These are phyloP conservation scores for Pholiota molesta DNA, from an alignment of 768 basidiomycete genomes.

Conservation along the genomic window DNA sequence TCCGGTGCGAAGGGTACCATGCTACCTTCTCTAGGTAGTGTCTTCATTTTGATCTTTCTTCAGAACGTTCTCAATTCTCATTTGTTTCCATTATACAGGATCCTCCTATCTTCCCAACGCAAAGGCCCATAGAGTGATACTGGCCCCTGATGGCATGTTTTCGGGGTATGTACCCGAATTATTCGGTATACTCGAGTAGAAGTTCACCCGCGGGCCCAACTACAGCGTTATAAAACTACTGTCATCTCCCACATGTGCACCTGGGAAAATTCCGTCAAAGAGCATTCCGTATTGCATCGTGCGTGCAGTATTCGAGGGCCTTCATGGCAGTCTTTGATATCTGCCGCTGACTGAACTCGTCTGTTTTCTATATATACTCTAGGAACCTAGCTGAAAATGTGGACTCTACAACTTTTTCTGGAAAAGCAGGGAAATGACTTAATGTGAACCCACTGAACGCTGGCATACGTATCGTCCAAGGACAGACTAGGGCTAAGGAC, in stretches of 20 bases:
- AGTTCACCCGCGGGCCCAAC: background rate
- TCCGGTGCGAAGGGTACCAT: slow-evolving; percentile 64
- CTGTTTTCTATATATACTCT: too few relatives aligned
- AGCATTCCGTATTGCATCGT: slow-evolving; percentile 21
- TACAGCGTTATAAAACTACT: slow-evolving; percentile 33
- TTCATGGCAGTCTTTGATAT: background rate
- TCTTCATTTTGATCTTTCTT: slow-evolving; percentile 5
- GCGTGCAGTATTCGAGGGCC: slow-evolving; percentile 8
- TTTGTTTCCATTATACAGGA: slow-evolving; percentile 25
- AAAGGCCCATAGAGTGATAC: slow-evolving; percentile 38
- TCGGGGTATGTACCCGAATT: slow-evolving; percentile 35
- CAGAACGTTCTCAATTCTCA: background rate
- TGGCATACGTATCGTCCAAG: too few relatives aligned
- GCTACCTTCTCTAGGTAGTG: slow-evolving; percentile 64
- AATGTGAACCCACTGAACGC: too few relatives aligned
- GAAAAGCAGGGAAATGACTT: too few relatives aligned
- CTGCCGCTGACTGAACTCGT: background rate
- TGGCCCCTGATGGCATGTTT: slow-evolving; percentile 34
- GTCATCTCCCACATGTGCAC: slow-evolving; percentile 33
- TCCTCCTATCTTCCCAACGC: slow-evolving; percentile 40
- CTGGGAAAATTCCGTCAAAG: slow-evolving; percentile 13
- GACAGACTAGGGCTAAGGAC: too few relatives aligned
- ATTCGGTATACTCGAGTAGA: background rate
- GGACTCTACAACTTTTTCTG: too few relatives aligned
- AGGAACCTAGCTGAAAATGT: background rate